Conservation (phyloP, 371 early-diverging fungal genomes). For the Apophysomyces trapeziformis region DNA sequence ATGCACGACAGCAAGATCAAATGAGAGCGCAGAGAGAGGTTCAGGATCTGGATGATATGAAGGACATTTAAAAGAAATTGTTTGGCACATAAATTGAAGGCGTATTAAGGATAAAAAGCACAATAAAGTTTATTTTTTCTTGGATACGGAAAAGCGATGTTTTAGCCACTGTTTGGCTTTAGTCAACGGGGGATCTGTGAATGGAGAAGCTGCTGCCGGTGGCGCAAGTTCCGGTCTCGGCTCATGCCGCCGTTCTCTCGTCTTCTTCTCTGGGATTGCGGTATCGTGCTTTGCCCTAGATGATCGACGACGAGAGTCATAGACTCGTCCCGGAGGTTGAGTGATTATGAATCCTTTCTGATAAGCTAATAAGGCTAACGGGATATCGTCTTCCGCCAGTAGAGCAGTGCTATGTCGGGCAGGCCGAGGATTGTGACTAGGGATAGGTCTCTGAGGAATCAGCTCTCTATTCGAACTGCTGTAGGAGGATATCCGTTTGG, state of each 20-base stretch:
- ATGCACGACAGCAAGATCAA: slow-evolving; percentile 41
- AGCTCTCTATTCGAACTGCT: neutral
- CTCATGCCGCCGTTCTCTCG: neutral
- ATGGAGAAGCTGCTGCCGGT: neutral
- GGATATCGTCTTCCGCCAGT: slow-evolving; percentile 27
- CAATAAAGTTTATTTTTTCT: neutral
- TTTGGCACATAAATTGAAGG: neutral
- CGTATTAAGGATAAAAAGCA: neutral
- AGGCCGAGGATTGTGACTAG: neutral
- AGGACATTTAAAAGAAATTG: slow-evolving; percentile 35
- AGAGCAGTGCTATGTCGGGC: neutral
- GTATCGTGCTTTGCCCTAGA: neutral
- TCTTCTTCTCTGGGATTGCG: neutral
- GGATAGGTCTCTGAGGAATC: neutral
- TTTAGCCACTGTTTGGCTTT: neutral
- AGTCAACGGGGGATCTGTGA: neutral
- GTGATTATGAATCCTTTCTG: slow-evolving; percentile 11
- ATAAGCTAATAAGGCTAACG: slow-evolving; percentile 31
- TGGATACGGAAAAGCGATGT: neutral
- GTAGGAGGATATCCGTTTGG: neutral
- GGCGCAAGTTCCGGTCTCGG: neutral
- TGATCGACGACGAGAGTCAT: neutral
- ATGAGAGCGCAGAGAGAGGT: slow-evolving; percentile 39
- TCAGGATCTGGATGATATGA: slow-evolving; percentile 49
- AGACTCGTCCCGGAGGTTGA: neutral